Evolutionary conservation across 2,329 filamentous ascomycete species (phyloP).

Genomic region (Drechslerella dactyloides): DNA sequence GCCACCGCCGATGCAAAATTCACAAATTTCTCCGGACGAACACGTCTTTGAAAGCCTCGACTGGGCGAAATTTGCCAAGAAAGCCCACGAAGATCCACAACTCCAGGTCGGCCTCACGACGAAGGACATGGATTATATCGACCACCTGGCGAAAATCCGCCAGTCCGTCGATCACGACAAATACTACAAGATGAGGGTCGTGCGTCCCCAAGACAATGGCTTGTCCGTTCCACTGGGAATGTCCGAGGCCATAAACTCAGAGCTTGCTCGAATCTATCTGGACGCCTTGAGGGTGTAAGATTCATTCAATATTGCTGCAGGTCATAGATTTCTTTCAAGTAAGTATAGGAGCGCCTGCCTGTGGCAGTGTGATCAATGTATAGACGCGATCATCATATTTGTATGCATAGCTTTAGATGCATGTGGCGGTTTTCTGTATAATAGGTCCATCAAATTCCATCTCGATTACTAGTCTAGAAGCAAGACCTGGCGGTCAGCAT

Average conservation of each 20-base stretch:
- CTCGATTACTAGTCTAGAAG: not conserved
- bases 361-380: not conserved
- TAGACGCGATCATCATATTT: not conserved
- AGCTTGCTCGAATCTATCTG: constrained; percentile 24
- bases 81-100: too few species aligned
- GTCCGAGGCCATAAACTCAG: not conserved
- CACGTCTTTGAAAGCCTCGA: too few species aligned
- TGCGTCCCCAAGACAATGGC: constrained; percentile 5
- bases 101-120: not conserved
- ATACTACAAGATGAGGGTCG: constrained; percentile 22
- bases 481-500: not conserved
- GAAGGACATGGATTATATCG: not conserved
- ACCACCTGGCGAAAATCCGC: not conserved
- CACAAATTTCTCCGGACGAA: too few species aligned
- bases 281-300: constrained; percentile 17
- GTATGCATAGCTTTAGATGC: not conserved
- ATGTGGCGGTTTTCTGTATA: not conserved
- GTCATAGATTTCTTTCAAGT: too few species aligned
- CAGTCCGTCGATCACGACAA: not conserved
- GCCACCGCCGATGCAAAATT: too few species aligned
- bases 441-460: not conserved
- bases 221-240: constrained; percentile 7
- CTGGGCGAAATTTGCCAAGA: too few species aligned
- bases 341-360: not conserved
- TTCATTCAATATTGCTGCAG: not conserved